A percentile compares a stretch with the other conserved stretches of the same genome.
Conservation (phyloP, 768 basidiomycete genomes). For the Trametes villosa region DNA sequence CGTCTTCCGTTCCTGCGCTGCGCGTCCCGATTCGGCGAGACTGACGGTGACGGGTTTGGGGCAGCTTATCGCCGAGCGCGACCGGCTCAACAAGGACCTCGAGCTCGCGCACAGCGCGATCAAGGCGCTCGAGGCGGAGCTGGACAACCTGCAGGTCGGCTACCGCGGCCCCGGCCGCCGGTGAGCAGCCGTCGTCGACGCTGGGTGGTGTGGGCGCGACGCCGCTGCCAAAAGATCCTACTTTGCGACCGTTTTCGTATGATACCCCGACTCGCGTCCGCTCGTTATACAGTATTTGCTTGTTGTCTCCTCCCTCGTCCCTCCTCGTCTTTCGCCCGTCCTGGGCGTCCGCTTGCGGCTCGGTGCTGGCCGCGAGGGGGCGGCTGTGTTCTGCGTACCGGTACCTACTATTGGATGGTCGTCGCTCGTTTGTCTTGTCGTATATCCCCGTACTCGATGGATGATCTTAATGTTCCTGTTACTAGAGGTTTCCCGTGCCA, state of each 20-base stretch:
- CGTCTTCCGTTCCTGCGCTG: constrained; percentile 36
- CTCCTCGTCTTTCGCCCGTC: neutral
- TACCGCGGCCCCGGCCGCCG: constrained; percentile 75
- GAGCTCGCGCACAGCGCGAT: constrained; percentile 91
- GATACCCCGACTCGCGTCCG: constrained; percentile 24
- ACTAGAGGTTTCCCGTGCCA: neutral
- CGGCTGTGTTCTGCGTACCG: constrained; percentile 1
- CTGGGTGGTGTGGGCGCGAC: neutral
- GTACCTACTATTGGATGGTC: constrained; percentile 5
- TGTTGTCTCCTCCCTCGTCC: constrained; percentile 2
- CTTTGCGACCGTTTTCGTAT: constrained; percentile 10
- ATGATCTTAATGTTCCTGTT: constrained; percentile 14
- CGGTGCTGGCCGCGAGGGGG: neutral
- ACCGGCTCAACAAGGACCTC: constrained; percentile 98
- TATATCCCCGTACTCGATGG: constrained; percentile 15
- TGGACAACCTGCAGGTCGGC: constrained; percentile 87
- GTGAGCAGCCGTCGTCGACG: constrained; percentile 32
- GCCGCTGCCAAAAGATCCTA: constrained; percentile 13
- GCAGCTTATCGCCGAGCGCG: constrained; percentile 96
- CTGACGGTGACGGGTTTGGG: constrained; percentile 23
- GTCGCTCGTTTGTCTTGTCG: constrained; percentile 15
- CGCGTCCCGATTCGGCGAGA: neutral
- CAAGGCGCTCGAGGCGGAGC: constrained; percentile 88
- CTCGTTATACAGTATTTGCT: constrained; percentile 21
- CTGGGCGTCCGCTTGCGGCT: neutral